Evolutionary conservation across 345 rosid species (phyloP).

Genomic region (Euphorbia tirucalli): DNA sequence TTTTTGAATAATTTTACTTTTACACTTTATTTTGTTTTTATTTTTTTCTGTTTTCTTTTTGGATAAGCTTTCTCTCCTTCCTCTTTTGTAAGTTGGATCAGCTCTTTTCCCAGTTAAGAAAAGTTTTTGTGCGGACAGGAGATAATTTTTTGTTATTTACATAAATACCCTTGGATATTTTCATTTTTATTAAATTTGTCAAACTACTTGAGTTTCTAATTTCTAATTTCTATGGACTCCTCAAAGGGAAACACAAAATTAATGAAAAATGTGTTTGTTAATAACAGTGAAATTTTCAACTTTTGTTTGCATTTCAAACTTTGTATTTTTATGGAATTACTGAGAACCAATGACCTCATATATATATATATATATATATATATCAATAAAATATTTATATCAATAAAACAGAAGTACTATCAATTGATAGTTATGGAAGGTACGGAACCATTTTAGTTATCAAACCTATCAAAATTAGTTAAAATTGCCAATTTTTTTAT

Average conservation of each 20-base stretch:
- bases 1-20: too few species aligned
- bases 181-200: neutral
- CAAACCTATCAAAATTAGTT: too few species aligned
- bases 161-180: neutral
- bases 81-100: neutral
- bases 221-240: neutral
- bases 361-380: too few species aligned
- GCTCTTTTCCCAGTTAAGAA: neutral
- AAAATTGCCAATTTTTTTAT: too few species aligned
- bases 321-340: too few species aligned
- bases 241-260: neutral
- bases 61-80: neutral
- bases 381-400: too few species aligned
- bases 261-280: too few species aligned
- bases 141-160: neutral
- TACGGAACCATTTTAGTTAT: too few species aligned
- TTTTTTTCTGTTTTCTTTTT: constrained; percentile 3
- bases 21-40: neutral
- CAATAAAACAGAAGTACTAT: too few species aligned
- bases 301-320: too few species aligned
- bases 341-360: neutral
- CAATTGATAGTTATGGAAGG: too few species aligned
- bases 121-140: neutral
- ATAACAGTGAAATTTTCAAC: too few species aligned
- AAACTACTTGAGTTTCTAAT: constrained; percentile 6